Base-by-base conservation (phyloP, 768 basidiomycete species). In the Serendipita indica region DNA sequence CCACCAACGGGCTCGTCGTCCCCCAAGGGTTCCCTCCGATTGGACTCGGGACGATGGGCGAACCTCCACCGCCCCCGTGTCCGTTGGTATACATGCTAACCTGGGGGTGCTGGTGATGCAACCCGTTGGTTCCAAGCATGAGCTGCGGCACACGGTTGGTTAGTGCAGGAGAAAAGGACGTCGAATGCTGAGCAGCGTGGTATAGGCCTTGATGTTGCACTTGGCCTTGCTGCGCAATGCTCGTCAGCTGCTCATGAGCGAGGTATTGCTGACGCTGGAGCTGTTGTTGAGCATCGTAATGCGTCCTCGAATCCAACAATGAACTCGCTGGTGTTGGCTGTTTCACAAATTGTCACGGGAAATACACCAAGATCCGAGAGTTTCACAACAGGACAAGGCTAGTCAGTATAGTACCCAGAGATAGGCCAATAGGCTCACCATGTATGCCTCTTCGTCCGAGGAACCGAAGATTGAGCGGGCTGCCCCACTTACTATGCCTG, bases 381-480 rank as follows among this genome's bases (percentile, higher is more conserved):
- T 20, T 16, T 16, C 16, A 16, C 20, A 28, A 13, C 20, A 30
- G 49, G 10, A 4, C 12, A 20, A 1, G n/a, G n/a, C n/a, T n/a
- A n/a, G n/a, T n/a, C n/a, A n/a, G n/a, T n/a, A n/a, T n/a, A n/a
- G n/a, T n/a, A n/a, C n/a, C n/a, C n/a, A n/a, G n/a, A n/a, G n/a
- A n/a, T n/a, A n/a, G n/a, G n/a, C n/a, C n/a, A n/a, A n/a, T n/a
- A n/a, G n/a, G 30, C 49, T 16, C 7, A 54, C 49, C 22, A 30
- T 18, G 30, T 27, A 54, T 30, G 49, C 30, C 30, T 54, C 49
- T 7, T 54, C 49, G 30, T 54, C 49, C 7, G n/a, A n/a, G n/a
- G 30, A 54, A 7, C 49, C 49, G 30, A 54, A 54, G 10, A 54
- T 54, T 10, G 49, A 54, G n/a, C 49, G 49, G 7, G 49, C 49